Percentiles rank a stretch among this genome's conserved stretches.
phyloP scores from a whole-genome alignment of 352 stramenopile species.

The Globisporangium nodosum region DNA sequence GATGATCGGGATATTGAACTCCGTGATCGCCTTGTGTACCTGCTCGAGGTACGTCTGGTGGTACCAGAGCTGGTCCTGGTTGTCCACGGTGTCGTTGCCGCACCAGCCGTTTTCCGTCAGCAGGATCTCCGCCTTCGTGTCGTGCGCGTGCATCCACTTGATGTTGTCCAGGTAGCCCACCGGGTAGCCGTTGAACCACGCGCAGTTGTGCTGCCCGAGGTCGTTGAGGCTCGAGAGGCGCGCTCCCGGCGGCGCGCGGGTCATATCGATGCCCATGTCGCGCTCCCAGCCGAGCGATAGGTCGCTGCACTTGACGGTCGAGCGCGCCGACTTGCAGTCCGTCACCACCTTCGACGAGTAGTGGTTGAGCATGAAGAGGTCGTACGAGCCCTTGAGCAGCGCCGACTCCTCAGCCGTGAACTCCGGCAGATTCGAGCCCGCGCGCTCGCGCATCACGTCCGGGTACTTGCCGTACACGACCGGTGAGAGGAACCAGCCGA shows the following conservation, averaged over 20 bases:
- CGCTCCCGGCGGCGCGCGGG: conserved; percentile 50
- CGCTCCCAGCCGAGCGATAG: conserved; percentile 31
- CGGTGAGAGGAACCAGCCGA: conserved; percentile 92
- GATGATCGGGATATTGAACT: conserved; percentile 68
- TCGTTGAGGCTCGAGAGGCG: conserved; percentile 24
- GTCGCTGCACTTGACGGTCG: conserved; percentile 25
- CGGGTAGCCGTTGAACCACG: conserved; percentile 37
- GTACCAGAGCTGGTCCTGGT: conserved; percentile 57
- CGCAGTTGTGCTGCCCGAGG: conserved; percentile 25
- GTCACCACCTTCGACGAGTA: conserved; percentile 67
- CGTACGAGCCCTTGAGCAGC: conserved; percentile 79
- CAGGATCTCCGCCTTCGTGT: conserved; percentile 39
- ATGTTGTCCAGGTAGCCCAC: conserved; percentile 51
- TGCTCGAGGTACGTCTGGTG: conserved; percentile 47
- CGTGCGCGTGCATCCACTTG: conserved; percentile 56
- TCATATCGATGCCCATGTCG: conserved; percentile 46
- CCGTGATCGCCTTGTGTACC: conserved; percentile 47
- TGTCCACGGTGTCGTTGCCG: conserved; percentile 42
- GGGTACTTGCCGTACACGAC: conserved; percentile 91
- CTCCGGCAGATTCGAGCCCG: conserved; percentile 67
- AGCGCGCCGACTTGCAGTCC: conserved; percentile 36
- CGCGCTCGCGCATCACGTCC: conserved; percentile 77
- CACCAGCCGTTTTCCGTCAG: conserved; percentile 70
- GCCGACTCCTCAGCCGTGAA: conserved; percentile 81
- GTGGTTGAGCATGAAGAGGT: conserved; percentile 95